Base-by-base conservation (phyloP, 1,139 yeast genomes). In the Saccharomyces pastorianus region DNA sequence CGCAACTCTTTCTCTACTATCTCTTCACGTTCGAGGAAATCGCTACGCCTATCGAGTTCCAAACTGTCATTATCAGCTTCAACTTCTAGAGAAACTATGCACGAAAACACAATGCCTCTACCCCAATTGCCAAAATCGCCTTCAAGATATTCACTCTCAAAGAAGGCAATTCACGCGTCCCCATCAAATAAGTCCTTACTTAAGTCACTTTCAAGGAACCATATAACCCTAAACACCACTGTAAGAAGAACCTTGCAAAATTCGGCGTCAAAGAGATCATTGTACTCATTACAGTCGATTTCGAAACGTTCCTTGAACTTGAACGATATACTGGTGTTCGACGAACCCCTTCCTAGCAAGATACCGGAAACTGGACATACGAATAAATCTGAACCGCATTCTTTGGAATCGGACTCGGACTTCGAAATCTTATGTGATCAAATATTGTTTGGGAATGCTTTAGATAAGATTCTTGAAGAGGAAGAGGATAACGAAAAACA, bases 221-320 rank as follows among this genome's bases (percentile, higher is more conserved):
- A 54, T 9, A 20, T 55, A 26, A 38, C 42, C 14, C 38, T 20
- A 32, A 32, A 11, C 14, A 13, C 38, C 14, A 32, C 38, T 32
- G 38, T 32, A 5, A 56, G 56, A 46, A 62, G 61, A 53, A 65
- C 68, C 4, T 49, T 65, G 23, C 66, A 64, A 26, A 65, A 66
- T 46, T 67, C 69, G 1, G 67, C 66, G 32, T 66, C 70, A 2
- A 67, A 67, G 44, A 60, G 67, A 48, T 68, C 72, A 0, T 50
- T 69, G 32, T 69, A 69, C 51, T 68, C 71, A 1, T 55, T 64
- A 38, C 61, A 59, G 27, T 68, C 72, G 0, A 69, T 69, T 42
- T 69, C 72, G 2, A 69, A 67, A 48, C 64, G 69, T 42, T 68
- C 72, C 1, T 51, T 69, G 27, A 69, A 69, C 50, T 53, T 69